phyloP scores from a whole-genome alignment of 768 basidiomycete genomes.

The Mycena rosella region DNA sequence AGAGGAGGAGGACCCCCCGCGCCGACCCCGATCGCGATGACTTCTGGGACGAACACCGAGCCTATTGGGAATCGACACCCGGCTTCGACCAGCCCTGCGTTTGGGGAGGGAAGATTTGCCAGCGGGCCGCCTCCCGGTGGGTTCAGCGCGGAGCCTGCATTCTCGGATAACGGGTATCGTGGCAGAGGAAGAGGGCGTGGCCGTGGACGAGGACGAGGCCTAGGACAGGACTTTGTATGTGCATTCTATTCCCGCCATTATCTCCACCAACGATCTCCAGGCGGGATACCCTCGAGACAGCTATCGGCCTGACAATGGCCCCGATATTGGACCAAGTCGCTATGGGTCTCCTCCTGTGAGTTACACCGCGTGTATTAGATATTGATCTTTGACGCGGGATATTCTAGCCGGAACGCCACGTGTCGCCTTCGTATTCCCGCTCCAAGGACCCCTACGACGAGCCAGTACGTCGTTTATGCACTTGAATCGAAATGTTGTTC shows the following conservation, averaged over 20 bases:
- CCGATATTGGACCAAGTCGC: conserved; percentile 18
- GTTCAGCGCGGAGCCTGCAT: conserved; percentile 12
- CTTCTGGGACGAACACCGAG: conserved; percentile 23
- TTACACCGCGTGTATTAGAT: not conserved
- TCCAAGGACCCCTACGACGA: conserved; percentile 29
- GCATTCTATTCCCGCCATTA: not conserved
- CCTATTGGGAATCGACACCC: conserved; percentile 22
- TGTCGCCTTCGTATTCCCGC: conserved; percentile 28
- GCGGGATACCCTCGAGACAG: conserved; percentile 24
- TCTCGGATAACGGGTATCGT: conserved; percentile 27
- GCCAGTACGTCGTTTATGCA: conserved; percentile 11
- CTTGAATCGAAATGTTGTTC: not conserved
- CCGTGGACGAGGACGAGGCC: conserved; percentile 16
- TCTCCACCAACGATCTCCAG: conserved; percentile 9
- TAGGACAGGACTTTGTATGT: conserved; percentile 11
- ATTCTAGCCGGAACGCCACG: conserved; percentile 26
- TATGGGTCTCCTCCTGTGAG: conserved; percentile 31
- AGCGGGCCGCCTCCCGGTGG: conserved; percentile 7
- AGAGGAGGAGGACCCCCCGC: not conserved
- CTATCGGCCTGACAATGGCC: conserved; percentile 29
- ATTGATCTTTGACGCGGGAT: not conserved
- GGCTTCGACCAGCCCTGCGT: not conserved
- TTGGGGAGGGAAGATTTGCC: conserved; percentile 14
- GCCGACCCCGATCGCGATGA: not conserved
- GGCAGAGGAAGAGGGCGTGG: conserved; percentile 31